Conservation (phyloP, 2,329 filamentous ascomycete genomes). For the Cryphonectria carpinicola region DNA sequence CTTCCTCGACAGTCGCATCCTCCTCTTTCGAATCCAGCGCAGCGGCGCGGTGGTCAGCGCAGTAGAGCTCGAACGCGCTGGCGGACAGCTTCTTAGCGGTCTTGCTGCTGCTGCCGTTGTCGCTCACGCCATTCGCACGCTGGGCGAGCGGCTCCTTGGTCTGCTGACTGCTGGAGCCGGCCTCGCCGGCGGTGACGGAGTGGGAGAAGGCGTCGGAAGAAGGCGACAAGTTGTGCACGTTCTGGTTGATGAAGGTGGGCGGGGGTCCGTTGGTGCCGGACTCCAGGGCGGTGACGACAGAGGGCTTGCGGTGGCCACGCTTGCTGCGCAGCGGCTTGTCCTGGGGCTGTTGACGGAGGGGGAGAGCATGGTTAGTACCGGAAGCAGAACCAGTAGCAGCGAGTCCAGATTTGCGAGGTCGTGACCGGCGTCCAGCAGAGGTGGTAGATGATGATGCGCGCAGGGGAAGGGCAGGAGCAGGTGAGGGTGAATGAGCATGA, state of each 20-base stretch:
- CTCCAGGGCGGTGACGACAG: constrained; percentile 46
- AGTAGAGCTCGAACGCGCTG: constrained; percentile 60
- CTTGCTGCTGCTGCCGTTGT: constrained; percentile 33
- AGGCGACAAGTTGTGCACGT: constrained; percentile 50
- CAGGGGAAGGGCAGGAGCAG: constrained; percentile 23
- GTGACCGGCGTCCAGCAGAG: constrained; percentile 21
- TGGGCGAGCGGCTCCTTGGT: constrained; percentile 31
- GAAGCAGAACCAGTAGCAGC: constrained; percentile 24
- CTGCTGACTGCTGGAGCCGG: constrained; percentile 31
- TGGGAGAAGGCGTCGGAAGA: constrained; percentile 59
- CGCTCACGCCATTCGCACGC: constrained; percentile 45
- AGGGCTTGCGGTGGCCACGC: constrained; percentile 69
- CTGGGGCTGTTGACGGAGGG: constrained; percentile 60
- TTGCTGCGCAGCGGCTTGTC: constrained; percentile 78
- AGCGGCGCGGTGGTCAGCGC: constrained; percentile 50
- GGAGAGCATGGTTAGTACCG: constrained; percentile 32
- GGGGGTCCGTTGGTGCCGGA: constrained; percentile 36
- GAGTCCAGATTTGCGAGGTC: constrained; percentile 20
- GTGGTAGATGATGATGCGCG: constrained; percentile 29
- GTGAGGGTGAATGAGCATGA: constrained; percentile 26
- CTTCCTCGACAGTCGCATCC: constrained; percentile 54
- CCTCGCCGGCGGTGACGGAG: constrained; percentile 43
- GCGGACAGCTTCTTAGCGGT: constrained; percentile 45
- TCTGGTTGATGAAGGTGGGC: constrained; percentile 52
- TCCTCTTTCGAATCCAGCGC: constrained; percentile 49